Percentiles rank a stretch among this genome's conserved stretches.
Conservation (phyloP, 2,329 filamentous ascomycete genomes). For the Fonsecaea pedrosoi region DNA sequence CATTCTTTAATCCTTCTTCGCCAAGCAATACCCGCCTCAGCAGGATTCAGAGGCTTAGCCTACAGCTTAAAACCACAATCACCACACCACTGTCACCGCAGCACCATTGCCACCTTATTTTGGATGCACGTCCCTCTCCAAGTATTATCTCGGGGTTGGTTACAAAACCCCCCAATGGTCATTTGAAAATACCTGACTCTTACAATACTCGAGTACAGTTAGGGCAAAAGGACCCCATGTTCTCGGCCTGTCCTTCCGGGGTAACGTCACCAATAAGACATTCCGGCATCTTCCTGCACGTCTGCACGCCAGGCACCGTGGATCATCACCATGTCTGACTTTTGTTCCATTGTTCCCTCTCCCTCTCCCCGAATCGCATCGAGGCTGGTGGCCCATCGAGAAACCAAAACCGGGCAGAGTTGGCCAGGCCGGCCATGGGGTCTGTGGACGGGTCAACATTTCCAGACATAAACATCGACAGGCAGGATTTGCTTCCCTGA, state of each 20-base stretch:
- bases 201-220: too few species aligned
- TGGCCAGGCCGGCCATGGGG: background rate
- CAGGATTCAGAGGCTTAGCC: constrained; percentile 1
- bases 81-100: background rate
- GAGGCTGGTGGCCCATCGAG: background rate
- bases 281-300: background rate
- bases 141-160: too few species aligned
- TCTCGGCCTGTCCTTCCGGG: background rate
- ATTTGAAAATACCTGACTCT: background rate
- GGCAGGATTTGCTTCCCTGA: too few species aligned
- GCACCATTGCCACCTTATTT: background rate
- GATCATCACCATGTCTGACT: background rate
- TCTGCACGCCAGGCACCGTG: background rate
- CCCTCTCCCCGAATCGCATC: background rate
- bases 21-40: background rate
- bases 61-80: background rate
- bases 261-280: constrained; percentile 5
- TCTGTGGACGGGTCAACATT: background rate
- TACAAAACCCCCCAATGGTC: too few species aligned
- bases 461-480: too few species aligned
- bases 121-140: background rate
- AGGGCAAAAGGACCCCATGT: background rate
- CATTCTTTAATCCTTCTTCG: background rate
- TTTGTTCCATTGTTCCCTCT: background rate
- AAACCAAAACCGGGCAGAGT: background rate